These are phyloP conservation scores for Ogataea kodamae DNA, from an alignment of 805 yeast genomes.

Conservation along the genomic window DNA sequence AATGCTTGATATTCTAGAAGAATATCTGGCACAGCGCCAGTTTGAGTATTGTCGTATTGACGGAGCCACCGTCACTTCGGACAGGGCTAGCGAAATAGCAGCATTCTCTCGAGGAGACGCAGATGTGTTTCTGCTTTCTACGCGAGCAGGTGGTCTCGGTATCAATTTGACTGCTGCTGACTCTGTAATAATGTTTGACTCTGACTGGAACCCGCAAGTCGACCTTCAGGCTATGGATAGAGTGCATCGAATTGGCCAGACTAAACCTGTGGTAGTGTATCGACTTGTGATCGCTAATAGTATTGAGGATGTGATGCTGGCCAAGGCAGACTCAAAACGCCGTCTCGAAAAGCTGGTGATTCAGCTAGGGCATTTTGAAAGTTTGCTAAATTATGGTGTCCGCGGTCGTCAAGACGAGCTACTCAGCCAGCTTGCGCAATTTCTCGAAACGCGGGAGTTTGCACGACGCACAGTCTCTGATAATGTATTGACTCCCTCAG, in stretches of 20 bases:
- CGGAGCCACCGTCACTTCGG: constrained; percentile 66
- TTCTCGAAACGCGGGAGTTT: constrained; percentile 38
- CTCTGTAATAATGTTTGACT: constrained; percentile 83
- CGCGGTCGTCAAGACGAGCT: constrained; percentile 13
- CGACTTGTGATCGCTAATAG: constrained; percentile 75
- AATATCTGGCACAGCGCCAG: constrained; percentile 57
- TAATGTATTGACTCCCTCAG: constrained; percentile 36
- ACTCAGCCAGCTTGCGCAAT: constrained; percentile 36
- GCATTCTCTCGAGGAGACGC: constrained; percentile 40
- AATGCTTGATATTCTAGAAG: constrained; percentile 77
- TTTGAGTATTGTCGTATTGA: constrained; percentile 60
- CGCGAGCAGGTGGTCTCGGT: constrained; percentile 95
- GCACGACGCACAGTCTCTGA: constrained; percentile 20
- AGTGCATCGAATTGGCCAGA: constrained; percentile 91
- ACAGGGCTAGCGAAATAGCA: constrained; percentile 61
- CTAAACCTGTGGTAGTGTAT: constrained; percentile 75
- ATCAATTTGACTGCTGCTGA: constrained; percentile 84
- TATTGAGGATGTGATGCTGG: constrained; percentile 76
- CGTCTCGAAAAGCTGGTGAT: constrained; percentile 73
- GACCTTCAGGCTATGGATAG: constrained; percentile 96
- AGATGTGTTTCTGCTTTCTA: constrained; percentile 69
- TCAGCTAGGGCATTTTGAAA: constrained; percentile 57
- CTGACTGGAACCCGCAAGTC: constrained; percentile 97
- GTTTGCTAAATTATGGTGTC: constrained; percentile 24
- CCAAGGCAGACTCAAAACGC: constrained; percentile 77